Base-by-base conservation (phyloP, 164 flowering plant species). In the Nymphaea colorata region DNA sequence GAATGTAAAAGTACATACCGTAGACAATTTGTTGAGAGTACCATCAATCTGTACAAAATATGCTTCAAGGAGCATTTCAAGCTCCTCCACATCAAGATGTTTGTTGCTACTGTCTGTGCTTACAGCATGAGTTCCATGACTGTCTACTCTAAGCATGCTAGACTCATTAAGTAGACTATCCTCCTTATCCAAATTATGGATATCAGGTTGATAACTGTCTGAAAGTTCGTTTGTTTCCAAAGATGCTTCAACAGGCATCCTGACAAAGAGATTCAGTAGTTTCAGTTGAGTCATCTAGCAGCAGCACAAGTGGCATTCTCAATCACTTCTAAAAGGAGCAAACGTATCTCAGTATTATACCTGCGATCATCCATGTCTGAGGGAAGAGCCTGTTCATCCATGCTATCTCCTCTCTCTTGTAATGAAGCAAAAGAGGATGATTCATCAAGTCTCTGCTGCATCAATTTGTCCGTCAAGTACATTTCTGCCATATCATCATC, bases 1-100 rank as follows among this genome's bases (percentile, higher is more conserved):
- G 63, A 65, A 59, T 67, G 47, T 68, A 17, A 67, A 61, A 65
- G 65, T 45, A 62, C 80, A 17, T 85, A 93, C 98, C 67, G 96
- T 86, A 65, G 97, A 89, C 17, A 94, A 72, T 67, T 90, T 89
- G 81, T 91, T 90, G 71, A 88, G 65, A 66, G 93, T 88, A 42
- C 99, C 97, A 74, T 89, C 98, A 66, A 94, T 88, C 75, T 94
- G 95, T 66, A 91, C 97, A 75, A 93, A 93, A 79, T 94, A 94
- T 7, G 98, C 97, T 79, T 91, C 98, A 76, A 94, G 72, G 15
- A 94, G 97, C 97, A 94, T 91, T 74, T 91, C 98, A 44, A 94
- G 95, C 79, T 91, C 97, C 76, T 88, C 96, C 8, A 94, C 93
- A 78, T 94, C 95, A 66, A 88, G 85, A 60, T 81, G 79, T 67